Conservation (phyloP, 2,329 filamentous ascomycete species). For the Chalara sp. region DNA sequence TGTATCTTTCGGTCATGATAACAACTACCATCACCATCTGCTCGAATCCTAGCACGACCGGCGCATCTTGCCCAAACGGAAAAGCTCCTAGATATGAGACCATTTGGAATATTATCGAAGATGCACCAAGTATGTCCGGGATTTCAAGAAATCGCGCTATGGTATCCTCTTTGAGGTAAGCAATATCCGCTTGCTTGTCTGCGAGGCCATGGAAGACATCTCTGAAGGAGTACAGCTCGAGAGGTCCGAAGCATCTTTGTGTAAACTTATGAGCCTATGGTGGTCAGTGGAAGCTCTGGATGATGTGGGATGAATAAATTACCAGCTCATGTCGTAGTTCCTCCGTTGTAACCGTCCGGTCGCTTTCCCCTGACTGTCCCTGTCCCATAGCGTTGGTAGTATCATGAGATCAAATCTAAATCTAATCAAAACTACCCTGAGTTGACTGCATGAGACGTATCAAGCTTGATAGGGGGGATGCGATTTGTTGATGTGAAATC, state of each 20-base stretch:
- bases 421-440: no score
- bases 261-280: slow-evolving; percentile 55
- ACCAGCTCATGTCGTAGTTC: slow-evolving; percentile 28
- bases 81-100: slow-evolving; percentile 66
- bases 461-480: no score
- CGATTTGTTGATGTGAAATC: no score
- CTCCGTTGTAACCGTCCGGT: slow-evolving; percentile 21
- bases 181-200: slow-evolving; percentile 53
- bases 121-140: slow-evolving; percentile 61
- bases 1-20: slow-evolving; percentile 65
- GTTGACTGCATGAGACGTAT: no score
- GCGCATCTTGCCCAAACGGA: slow-evolving; percentile 64
- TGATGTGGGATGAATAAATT: slow-evolving; percentile 5
- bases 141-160: slow-evolving; percentile 67
- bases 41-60: slow-evolving; percentile 61
- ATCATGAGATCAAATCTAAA: no score
- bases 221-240: slow-evolving; percentile 68
- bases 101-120: slow-evolving; percentile 66
- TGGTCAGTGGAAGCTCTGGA: slow-evolving; percentile 4
- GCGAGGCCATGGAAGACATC: slow-evolving; percentile 67
- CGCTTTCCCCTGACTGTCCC: slow-evolving; percentile 23
- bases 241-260: slow-evolving; percentile 61
- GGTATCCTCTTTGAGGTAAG: slow-evolving; percentile 64
- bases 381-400: slow-evolving; percentile 22
- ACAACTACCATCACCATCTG: slow-evolving; percentile 67